phyloP scores from a whole-genome alignment of 2,329 filamentous ascomycete genomes.

The Metarhizium brunneum region DNA sequence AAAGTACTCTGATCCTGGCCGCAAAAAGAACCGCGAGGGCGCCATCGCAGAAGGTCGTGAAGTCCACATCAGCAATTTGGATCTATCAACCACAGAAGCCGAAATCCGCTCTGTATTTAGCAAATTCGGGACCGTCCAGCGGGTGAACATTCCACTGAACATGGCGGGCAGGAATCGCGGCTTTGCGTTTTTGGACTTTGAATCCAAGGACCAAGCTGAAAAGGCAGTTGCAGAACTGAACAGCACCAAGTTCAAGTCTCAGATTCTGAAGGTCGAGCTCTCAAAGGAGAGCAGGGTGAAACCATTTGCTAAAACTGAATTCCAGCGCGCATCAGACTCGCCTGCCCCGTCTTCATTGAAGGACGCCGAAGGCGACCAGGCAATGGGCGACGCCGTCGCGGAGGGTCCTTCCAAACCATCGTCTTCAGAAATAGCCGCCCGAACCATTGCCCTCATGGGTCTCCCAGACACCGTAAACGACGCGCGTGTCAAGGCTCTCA shows the following conservation, averaged over 20 bases:
- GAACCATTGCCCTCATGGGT: conserved; percentile 74
- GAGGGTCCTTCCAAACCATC: conserved; percentile 24
- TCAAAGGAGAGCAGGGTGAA: conserved; percentile 49
- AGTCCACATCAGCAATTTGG: conserved; percentile 65
- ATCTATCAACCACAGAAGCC: conserved; percentile 50
- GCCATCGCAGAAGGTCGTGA: conserved; percentile 82
- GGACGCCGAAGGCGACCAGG: conserved; percentile 28
- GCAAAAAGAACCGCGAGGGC: conserved; percentile 70
- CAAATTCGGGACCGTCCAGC: conserved; percentile 66
- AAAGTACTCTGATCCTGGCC: conserved; percentile 75
- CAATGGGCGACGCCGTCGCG: conserved; percentile 22
- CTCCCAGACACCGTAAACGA: conserved; percentile 91
- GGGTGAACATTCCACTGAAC: conserved; percentile 61
- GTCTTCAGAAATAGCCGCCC: conserved; percentile 44
- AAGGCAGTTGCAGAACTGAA: conserved; percentile 59
- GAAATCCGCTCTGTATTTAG: conserved; percentile 64
- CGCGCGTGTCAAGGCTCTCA: conserved; percentile 64
- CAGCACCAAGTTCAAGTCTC: conserved; percentile 58
- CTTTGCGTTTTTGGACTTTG: conserved; percentile 71
- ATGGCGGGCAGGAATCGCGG: conserved; percentile 63
- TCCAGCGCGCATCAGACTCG: conserved; percentile 21
- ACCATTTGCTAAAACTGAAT: conserved; percentile 36
- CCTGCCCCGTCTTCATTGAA: conserved; percentile 23
- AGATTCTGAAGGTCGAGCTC: conserved; percentile 57
- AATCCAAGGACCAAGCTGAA: conserved; percentile 58